Evolutionary conservation across 495 filamentous ascomycete genomes (phyloP), one percentile per base, ranked within the genome.

Genomic region (Hyaloscypha hepaticicola): DNA sequence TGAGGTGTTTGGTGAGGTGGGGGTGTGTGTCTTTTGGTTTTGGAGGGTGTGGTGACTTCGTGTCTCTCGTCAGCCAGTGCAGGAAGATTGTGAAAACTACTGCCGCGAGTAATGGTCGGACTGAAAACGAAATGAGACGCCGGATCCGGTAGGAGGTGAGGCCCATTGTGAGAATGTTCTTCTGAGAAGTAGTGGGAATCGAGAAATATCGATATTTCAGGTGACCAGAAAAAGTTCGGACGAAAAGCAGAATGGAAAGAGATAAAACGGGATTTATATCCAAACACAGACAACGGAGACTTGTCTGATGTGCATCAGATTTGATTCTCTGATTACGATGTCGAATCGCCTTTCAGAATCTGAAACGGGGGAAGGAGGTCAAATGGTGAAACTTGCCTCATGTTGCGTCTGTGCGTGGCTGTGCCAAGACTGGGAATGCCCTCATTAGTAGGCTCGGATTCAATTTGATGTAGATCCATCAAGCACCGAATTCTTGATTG

Each of bases 21-120:
- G 61, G 61, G 52, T 63, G 61, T 63, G 50, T 24, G 19, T 63
- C 50, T 14, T 27, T 28, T 2, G 61, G 51, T 21, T 33, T 55
- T 24, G n/a, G 27, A 5, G 60, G 28, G 16, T 22, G 19, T 8
- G 56, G 33, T 11, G 31, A 24, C 6, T 52, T 52, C 5, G 25
- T 12, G 3, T 6, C 9, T 0, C n/a, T 25, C 8, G 25, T 28
- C 6, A 33, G 38, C 51, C 51, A 55, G 21, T 19, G 52, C 2
- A 55, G 51, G 9, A 56, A 4, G 9, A 63, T 19, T 8, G 61
- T 41, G 31, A 63, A 11, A 21, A 16, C 55, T 2, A 63, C 14
- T 1, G 61, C 61, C 21, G 52, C 50, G 21, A 63, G 61, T 5
- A 63, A 51, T 3, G 61, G 61, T 27, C 41, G 33, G 7, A 56